These are phyloP conservation scores for Talaromyces sp. DNA, from an alignment of 2,329 filamentous ascomycete genomes.

Conservation along the genomic window DNA sequence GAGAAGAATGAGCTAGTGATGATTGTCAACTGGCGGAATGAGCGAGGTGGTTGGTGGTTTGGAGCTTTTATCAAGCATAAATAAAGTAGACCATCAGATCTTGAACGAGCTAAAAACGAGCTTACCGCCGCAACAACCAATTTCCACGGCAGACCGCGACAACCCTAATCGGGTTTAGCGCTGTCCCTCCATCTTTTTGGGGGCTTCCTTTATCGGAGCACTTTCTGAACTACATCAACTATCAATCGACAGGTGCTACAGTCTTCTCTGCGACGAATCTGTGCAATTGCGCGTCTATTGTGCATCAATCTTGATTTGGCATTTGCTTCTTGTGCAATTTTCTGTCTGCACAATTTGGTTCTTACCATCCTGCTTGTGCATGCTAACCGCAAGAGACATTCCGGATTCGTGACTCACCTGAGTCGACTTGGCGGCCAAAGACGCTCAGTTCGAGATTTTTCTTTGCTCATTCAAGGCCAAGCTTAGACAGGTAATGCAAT, in stretches of 20 bases:
- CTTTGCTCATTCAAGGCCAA: neutral
- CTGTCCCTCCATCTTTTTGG: neutral
- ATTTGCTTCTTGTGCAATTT: neutral
- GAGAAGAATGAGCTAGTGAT: conserved; percentile 9
- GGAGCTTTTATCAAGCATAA: conserved; percentile 16
- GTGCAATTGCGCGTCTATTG: neutral
- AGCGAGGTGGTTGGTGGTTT: conserved; percentile 16
- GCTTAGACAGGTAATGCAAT: neutral
- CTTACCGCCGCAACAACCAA: conserved; percentile 13
- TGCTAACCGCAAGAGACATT: neutral
- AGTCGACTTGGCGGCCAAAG: neutral
- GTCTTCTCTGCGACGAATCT: neutral
- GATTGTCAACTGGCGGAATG: conserved; percentile 11
- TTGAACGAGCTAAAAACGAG: conserved; percentile 23
- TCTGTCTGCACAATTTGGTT: neutral
- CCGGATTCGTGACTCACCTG: conserved; percentile 1
- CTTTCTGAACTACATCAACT: neutral
- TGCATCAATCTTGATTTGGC: neutral
- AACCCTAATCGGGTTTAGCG: conserved; percentile 31
- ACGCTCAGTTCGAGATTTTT: neutral
- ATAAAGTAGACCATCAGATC: neutral
- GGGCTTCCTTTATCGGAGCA: neutral
- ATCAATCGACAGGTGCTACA: neutral
- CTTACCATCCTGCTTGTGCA: neutral
- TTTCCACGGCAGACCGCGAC: conserved; percentile 8